Percentiles rank a stretch among this genome's conserved stretches.
Evolutionary conservation across 768 basidiomycete genomes (phyloP).

Genomic region (Russula brevipes): DNA sequence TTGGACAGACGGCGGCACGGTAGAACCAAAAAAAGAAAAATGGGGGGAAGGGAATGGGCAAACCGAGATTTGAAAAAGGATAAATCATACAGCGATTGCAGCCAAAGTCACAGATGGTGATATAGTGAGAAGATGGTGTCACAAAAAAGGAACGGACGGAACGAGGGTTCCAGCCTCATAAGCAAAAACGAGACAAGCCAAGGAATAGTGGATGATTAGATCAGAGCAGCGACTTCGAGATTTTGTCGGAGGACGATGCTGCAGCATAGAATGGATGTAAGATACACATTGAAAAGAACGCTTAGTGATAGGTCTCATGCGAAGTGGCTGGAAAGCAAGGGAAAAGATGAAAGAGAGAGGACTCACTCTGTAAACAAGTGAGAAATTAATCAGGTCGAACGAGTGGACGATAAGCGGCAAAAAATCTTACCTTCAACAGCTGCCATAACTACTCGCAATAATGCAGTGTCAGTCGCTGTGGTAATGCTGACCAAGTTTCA

Average conservation of each 20-base stretch:
- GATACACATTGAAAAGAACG: conserved; percentile 31
- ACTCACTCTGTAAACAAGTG: conserved; percentile 58
- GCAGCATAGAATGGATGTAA: conserved; percentile 31
- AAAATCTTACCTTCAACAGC: conserved; percentile 80
- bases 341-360: conserved; percentile 28
- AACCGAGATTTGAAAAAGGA: background rate
- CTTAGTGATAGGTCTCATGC: conserved; percentile 31
- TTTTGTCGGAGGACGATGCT: conserved; percentile 67
- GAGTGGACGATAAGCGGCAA: conserved; percentile 11
- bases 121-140: conserved; percentile 15
- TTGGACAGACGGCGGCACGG: conserved; percentile 25
- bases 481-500: conserved; percentile 53
- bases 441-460: conserved; percentile 89
- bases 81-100: conserved; percentile 19
- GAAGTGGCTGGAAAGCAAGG: conserved; percentile 29
- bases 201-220: conserved; percentile 37
- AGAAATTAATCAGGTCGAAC: conserved; percentile 20
- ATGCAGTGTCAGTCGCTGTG: conserved; percentile 84
- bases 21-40: conserved; percentile 18
- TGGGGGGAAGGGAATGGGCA: background rate
- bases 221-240: conserved; percentile 60
- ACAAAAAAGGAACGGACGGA: conserved; percentile 15
- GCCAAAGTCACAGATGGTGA: conserved; percentile 11
- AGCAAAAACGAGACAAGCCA: conserved; percentile 14
- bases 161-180: conserved; percentile 5